Base-by-base conservation (phyloP, 2,329 filamentous ascomycete species). In the Pseudogymnoascus sp. region DNA sequence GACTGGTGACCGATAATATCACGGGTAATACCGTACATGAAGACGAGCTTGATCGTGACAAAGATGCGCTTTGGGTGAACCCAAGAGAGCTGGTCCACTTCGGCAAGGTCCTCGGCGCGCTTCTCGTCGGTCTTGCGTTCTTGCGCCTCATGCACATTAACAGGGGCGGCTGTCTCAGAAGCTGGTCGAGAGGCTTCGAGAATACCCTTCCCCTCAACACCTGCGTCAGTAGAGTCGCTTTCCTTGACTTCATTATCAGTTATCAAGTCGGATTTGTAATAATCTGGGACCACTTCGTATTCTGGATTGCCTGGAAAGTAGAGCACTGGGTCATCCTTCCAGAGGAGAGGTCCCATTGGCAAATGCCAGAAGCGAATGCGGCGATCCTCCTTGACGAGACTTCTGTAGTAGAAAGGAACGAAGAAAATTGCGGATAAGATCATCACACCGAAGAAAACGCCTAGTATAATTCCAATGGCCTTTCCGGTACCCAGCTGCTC, bases 401-500 rank as follows among this genome's bases (percentile, higher is more conserved):
- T 64, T 9, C 54, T 40, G 21, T 73, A 65, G 37, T 72, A 64
- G 61, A 69, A 75, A 3, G 73, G 73, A 1, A 74, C 67, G 65
- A 75, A 73, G 67, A 75, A 75, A 60, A 74, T 57, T 35, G 68
- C 69, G 7, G 67, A 35, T 24, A 69, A 33, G 44, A 65, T 29
- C 21, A 63, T 58, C 10, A 65, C 36, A 17, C 65, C 68, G 11
- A 62, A 61, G 33, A 66, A 67, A 8, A 64, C 62, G 10, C 68
- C 68, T 4, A 70, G 58, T 62, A 71, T 66, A 50, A 73, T 69
- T 9, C 66, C 68, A 6, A 69, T 60, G 4, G 68, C 70, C n/a
- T 73, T 68, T 29, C 69, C 71, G 26, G 66, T 65, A 5, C 73
- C 74, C 13, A 69, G 68, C 31, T 75, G 71, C 60, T 76, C 68